A percentile compares a stretch with the other conserved stretches of the same genome.
These are phyloP conservation scores for Sclerotinia sclerotiorum DNA, from an alignment of 2,329 filamentous ascomycete genomes.

Conservation along the genomic window DNA sequence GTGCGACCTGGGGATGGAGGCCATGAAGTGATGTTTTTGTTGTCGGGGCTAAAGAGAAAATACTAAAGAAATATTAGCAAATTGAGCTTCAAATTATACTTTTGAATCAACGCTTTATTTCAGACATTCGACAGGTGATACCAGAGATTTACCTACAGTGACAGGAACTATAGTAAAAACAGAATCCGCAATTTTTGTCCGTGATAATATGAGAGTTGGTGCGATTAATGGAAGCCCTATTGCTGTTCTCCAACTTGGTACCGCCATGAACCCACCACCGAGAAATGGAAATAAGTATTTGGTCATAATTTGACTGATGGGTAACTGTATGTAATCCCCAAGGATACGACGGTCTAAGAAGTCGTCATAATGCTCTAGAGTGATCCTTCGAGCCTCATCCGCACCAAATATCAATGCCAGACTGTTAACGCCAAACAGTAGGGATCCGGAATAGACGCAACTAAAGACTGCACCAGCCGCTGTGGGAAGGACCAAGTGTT, in stretches of 20 bases:
- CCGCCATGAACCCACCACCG: constrained; percentile 24
- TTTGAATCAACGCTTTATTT: too few species aligned
- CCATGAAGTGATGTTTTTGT: constrained; percentile 34
- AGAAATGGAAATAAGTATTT: constrained; percentile 35
- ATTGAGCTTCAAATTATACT: neutral
- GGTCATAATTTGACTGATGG: neutral
- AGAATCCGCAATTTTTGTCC: constrained; percentile 60
- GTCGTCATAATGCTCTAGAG: constrained; percentile 21
- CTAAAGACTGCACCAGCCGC: constrained; percentile 40
- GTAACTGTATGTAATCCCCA: constrained; percentile 7
- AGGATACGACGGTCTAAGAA: constrained; percentile 9
- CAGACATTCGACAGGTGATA: neutral
- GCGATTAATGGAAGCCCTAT: constrained; percentile 67
- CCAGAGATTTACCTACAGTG: constrained; percentile 31
- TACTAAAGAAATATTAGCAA: constrained; percentile 33
- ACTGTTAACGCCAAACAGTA: constrained; percentile 60
- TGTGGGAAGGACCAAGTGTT: constrained; percentile 35
- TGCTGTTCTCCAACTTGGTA: constrained; percentile 30
- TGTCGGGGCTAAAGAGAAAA: constrained; percentile 31
- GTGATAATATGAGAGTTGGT: constrained; percentile 64
- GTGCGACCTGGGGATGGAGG: constrained; percentile 64
- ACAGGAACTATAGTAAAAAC: constrained; percentile 41
- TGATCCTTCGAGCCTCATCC: constrained; percentile 50
- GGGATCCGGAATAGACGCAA: constrained; percentile 52
- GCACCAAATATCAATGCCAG: constrained; percentile 66